Evolutionary conservation across 352 stramenopile genomes (phyloP), one percentile per base, ranked within the genome.

Genomic region (Phytophthora megakarya): DNA sequence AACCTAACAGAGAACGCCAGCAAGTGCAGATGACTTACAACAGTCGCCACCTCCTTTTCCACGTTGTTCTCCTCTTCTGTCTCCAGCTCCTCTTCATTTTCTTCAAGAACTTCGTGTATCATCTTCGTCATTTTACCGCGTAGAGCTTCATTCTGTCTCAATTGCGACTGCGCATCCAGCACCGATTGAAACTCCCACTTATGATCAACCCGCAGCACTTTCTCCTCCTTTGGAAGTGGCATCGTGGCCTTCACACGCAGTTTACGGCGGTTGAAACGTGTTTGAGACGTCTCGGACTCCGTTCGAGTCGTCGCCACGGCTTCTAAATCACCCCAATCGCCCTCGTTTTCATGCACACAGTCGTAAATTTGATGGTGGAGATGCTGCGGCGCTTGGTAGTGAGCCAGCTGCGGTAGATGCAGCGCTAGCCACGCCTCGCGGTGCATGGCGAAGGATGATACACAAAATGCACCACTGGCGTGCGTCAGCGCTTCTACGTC

Each of bases 1-100:
- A 86, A 84, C 12, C 76, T 65, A 63, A 86, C 75, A 21, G 75
- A 82, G 44, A 77, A 84, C 11, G 77, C 77, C 42, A 83, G 30
- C 6, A 76, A 61, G 54, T 84, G 75, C 47, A 86, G 48, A 21
- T 73, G 56, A 22, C 61, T 40, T 9, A 84, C 65, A n/a, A 86
- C 53, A 23, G 21, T 37, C 30, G 70, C 67, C 38, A 75, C 70
- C 13, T 75, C 52, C 38, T 44, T 69, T 43, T 65, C 56, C 10
- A 51, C 33, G 0, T 76, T 13, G 19, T 37, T 73, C 32, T 70
- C 61, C 13, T 70, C 58, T 33, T 70, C 51, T 23, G 42, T 42
- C 18, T 22, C 26, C 16, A 57, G 12, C 30, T 63, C 40, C 0
- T 50, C 19, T n/a, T 35, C 21, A 6, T 44, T 40, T 15, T 61